Evolutionary conservation across 441 rosid species (phyloP).

Genomic region (Pelargonium australe): DNA sequence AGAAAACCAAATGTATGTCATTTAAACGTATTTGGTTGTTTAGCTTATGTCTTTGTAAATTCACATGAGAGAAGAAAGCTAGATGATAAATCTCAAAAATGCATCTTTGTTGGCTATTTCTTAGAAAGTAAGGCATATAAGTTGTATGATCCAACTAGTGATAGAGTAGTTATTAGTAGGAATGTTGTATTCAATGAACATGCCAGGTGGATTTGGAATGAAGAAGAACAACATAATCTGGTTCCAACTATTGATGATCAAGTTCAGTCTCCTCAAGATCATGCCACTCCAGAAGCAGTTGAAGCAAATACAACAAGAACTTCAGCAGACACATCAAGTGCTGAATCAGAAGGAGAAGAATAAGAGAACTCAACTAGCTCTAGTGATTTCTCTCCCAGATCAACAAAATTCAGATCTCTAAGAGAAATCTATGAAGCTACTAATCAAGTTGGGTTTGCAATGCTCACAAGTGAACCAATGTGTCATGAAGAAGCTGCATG

Average conservation of each 20-base stretch:
- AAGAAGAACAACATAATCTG: not conserved
- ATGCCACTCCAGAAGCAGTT: no score
- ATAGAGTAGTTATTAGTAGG: not conserved
- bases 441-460: not conserved
- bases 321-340: no score
- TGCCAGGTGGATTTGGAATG: not conserved
- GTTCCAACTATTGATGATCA: no score
- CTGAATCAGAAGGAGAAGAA: no score
- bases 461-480: no score
- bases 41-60: not conserved
- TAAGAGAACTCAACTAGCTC: no score
- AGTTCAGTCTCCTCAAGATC: no score
- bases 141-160: not conserved
- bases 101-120: constrained; percentile 1
- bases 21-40: constrained; percentile 11
- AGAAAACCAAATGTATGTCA: constrained; percentile 9
- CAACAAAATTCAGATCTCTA: not conserved
- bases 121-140: not conserved
- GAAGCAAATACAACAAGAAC: no score
- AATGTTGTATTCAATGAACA: not conserved
- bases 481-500: not conserved
- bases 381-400: no score
- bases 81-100: not conserved
- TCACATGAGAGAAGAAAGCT: not conserved
- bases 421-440: not conserved